Evolutionary conservation across 1,284 basidiomycete genomes (phyloP), one percentile per base, ranked within the genome.

Genomic region (Thecaphora frezii): DNA sequence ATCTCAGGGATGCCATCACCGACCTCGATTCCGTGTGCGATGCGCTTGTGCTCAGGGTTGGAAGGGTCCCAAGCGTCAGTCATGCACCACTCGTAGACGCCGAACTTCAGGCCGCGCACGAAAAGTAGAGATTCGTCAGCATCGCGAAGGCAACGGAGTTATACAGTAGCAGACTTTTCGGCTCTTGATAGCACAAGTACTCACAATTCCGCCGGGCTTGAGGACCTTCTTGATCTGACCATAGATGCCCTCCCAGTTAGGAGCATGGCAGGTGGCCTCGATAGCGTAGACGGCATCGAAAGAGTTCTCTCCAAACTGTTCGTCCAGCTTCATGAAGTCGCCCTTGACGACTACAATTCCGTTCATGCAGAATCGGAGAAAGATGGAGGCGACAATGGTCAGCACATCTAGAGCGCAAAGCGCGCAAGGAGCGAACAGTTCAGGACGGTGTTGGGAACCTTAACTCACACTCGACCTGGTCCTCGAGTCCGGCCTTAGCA

Each of bases 241-340:
- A 77, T 98, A 98, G 39, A 97, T 90, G 62, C 93, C 93, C 78
- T 97, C 93, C 84, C 89, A 97, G 42, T 88, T 87, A 14, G 94
- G 94, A 2, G 94, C 93, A 79, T 98, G 94, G 54, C 91, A 89
- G 23, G 96, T 98, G 2, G 94, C 94, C 83, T 98, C 96, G 71
- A 98, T 96, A 46, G 94, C 94, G 77, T 97, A 97, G 88, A 92
- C 89, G 53, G 96, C 96, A 82, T 98, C 94, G 76, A 98, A 97
- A 60, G 85, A 87, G 80, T 89, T 88, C 80, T 91, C 88, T 43
- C 94, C 94, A 80, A 98, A 98, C 79, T 91, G 88, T 79, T 96
- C 90, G 12, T 81, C 81, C 46, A 98, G 84, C 79, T 91, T 91
- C 93, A 97, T 97, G 76, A 98, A 98, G 81, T 98, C 94, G 39